Conservation (phyloP, 768 basidiomycete genomes). For the Steccherinum ochraceum region DNA sequence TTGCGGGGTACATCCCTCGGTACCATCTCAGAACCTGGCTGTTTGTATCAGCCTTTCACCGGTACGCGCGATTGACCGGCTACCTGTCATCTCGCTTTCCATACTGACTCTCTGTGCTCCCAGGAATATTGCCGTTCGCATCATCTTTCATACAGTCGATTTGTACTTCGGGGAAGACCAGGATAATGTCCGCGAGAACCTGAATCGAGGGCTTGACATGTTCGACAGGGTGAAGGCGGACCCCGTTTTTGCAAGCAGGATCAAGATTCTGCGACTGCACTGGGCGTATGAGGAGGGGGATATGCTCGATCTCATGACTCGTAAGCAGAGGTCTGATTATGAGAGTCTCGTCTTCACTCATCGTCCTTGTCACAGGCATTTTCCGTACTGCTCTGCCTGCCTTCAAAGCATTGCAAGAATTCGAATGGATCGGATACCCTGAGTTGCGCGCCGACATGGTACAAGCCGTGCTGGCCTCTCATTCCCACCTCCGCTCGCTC, state of each 20-base stretch:
- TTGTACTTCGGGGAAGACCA: constrained; percentile 61
- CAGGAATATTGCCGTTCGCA: constrained; percentile 53
- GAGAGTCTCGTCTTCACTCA: background rate
- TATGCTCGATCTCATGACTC: constrained; percentile 54
- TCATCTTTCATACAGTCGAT: constrained; percentile 63
- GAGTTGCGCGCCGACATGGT: constrained; percentile 67
- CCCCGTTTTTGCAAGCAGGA: constrained; percentile 49
- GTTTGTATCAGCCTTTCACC: constrained; percentile 55
- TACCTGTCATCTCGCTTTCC: background rate
- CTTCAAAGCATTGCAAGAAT: constrained; percentile 53
- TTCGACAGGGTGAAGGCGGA: constrained; percentile 63
- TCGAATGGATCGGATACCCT: constrained; percentile 76
- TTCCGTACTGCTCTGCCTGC: constrained; percentile 59
- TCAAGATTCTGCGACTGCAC: constrained; percentile 56
- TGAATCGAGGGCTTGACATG: constrained; percentile 58
- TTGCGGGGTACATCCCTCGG: constrained; percentile 55
- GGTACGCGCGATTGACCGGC: background rate
- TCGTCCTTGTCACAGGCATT: constrained; percentile 33
- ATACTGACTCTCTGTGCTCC: background rate
- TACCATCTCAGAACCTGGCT: constrained; percentile 68
- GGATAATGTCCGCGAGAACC: constrained; percentile 35
- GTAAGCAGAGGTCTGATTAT: constrained; percentile 31
- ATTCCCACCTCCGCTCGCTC: constrained; percentile 46
- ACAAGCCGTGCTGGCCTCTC: constrained; percentile 45
- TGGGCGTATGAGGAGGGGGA: constrained; percentile 69